Base-by-base conservation (phyloP, 371 early-diverging fungal genomes). In the Capillidium heterosporum region DNA sequence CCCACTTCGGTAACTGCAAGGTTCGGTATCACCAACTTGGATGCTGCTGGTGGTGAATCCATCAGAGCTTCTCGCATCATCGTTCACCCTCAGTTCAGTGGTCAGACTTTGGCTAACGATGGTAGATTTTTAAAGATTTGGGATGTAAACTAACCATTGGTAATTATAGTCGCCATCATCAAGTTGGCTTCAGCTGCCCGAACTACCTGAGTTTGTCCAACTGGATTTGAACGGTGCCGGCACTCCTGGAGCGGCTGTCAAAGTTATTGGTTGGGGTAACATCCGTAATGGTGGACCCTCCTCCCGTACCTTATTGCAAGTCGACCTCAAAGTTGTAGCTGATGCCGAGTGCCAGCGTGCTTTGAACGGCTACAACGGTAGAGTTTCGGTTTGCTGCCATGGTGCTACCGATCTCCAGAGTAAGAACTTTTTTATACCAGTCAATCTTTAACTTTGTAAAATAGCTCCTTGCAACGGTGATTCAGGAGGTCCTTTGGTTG, bases 401-500 rank as follows among this genome's bases (percentile, higher is more conserved):
- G 48, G 48, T 48, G 48, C 48, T 48, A 48, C 48, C 27, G 48
- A 21, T 48, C 10, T 27, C 28, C 11, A 48, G 27, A 48, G 35
- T 35, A 35, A 35, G 4, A 35, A 35, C 13, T n/a, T n/a, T n/a
- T 35, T 35, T 7, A 13, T 35, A 13, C 13, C 4, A 35, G 4
- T 7, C 13, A 35, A 35, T 35, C 13, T 35, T 7, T 35, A 35
- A 35, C 35, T 13, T 35, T 35, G n/a, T n/a, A 7, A 35, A 7
- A 7, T 35, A 35, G 35, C 40, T 35, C 40, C 53, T 17, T 52
- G 53, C 23, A 52, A 52, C 39, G 53, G 53, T n/a, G 53, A 52
- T 19, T 52, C 53, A 32, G 53, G 53, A 32, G 42, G 53, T 52
- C 53, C 53, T 32, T 27, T 52, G 13, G 53, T 52, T 21, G 53